Conservation (phyloP, 352 stramenopile species). For the Globisporangium echinulatum region DNA sequence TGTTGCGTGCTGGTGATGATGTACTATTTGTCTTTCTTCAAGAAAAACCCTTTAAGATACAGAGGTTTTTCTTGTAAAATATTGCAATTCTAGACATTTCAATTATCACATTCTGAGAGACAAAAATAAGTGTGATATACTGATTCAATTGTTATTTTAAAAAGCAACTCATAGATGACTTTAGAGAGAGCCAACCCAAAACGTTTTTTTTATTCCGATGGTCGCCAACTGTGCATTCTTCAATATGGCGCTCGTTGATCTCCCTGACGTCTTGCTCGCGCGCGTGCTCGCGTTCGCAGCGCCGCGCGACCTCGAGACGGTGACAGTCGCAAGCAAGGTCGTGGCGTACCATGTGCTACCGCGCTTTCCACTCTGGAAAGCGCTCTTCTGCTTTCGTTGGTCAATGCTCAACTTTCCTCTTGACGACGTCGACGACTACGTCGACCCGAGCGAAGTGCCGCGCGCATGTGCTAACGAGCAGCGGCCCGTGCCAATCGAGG, state of each 20-base stretch:
- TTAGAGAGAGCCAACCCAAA: too few relatives aligned
- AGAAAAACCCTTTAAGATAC: too few relatives aligned
- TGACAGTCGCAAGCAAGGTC: constrained; percentile 38
- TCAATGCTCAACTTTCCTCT: constrained; percentile 55
- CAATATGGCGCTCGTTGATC: constrained; percentile 8
- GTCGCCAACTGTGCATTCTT: too few relatives aligned
- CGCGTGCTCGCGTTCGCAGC: constrained; percentile 30
- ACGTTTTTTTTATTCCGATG: too few relatives aligned
- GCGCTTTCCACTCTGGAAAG: constrained; percentile 55
- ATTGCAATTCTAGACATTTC: too few relatives aligned
- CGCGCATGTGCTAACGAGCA: not conserved
- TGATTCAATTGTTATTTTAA: too few relatives aligned
- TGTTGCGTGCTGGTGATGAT: too few relatives aligned
- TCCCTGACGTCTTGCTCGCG: constrained; percentile 52
- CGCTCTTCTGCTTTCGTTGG: constrained; percentile 55
- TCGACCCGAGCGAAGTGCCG: not conserved
- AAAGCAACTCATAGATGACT: too few relatives aligned
- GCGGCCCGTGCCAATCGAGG: constrained; percentile 18
- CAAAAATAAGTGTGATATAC: too few relatives aligned
- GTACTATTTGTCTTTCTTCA: too few relatives aligned
- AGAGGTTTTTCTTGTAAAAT: too few relatives aligned
- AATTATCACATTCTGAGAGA: too few relatives aligned
- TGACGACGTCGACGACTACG: constrained; percentile 9
- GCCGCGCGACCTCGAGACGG: constrained; percentile 48
- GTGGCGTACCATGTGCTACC: constrained; percentile 41